Evolutionary conservation across 257 asterid genomes (phyloP), one percentile per base, ranked within the genome.

Genomic region (Ocimum tenuiflorum): DNA sequence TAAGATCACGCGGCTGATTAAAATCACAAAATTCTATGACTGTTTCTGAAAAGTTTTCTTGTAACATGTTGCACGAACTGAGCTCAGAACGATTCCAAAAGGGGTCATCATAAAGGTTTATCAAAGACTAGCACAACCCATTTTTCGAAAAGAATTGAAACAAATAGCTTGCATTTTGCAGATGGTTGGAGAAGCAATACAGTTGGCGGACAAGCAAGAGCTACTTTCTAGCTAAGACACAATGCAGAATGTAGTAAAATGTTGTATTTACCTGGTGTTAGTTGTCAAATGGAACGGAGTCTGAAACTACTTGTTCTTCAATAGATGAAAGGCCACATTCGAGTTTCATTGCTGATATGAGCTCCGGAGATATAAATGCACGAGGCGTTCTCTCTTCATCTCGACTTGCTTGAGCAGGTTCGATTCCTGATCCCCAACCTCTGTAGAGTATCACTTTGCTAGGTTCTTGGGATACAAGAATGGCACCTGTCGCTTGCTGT

Each of bases 401-500:
- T 55, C 57, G 68, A 61, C 60, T 66, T 22, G 75, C 57, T 52
- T 35, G 57, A 75, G 38, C 67, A 8, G 71, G 52, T 50, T 79
- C 78, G 53, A 73, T 56, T 51, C 67, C 90, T 53, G 86, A 76
- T 36, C 83, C 95, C 91, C 92, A 88, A n/a, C 95, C 96, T 73
- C 96, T 81, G 73, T 86, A 94, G 63, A 94, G 91, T 67, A 94
- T 94, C 72, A 94, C 87, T 77, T 94, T 90, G 82, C 88, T 90
- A 20, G 99, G 95, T 79, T 94, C 99, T 68, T 85, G 96, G 48
- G 97, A 94, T 58, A 94, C 99, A 41, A 94, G 86, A 64, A 85
- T 69, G 1, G 89, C 88, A 53, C 97, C 95, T 0, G 97, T 94
- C 10, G 92, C 91, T 86, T 85, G 90, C 99, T 94, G 91, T 47